A percentile compares a stretch with the other conserved stretches of the same genome.
These are phyloP conservation scores for Neonectria neomacrospora DNA, from an alignment of 2,329 filamentous ascomycete species.

Conservation along the genomic window DNA sequence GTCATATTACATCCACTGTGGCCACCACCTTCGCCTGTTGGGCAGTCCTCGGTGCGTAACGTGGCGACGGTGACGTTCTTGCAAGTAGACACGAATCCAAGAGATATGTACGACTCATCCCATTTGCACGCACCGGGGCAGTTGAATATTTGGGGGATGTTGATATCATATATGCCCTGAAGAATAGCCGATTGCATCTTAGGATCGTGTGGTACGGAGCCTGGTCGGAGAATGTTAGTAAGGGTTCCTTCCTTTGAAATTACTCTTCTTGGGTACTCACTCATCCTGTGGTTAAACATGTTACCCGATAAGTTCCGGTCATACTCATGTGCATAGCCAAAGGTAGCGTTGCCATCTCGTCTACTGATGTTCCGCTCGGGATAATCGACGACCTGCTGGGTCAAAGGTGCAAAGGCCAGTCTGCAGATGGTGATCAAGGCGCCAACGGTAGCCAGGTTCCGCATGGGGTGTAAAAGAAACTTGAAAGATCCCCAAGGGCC, in stretches of 20 bases:
- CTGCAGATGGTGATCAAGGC: conserved; percentile 21
- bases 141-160: conserved; percentile 4
- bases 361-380: not conserved
- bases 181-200: conserved; percentile 24
- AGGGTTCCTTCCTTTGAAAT: not conserved
- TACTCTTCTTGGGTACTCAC: too few species aligned
- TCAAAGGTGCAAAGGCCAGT: conserved; percentile 18
- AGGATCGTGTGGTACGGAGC: conserved; percentile 11
- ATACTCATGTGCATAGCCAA: conserved; percentile 25
- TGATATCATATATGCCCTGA: conserved; percentile 23
- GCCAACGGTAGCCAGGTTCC: conserved; percentile 28
- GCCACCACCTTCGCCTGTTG: too few species aligned
- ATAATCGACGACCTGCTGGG: conserved; percentile 19
- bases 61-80: conserved; percentile 18
- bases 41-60: conserved; percentile 7
- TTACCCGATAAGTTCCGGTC: not conserved
- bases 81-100: conserved; percentile 22
- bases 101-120: conserved; percentile 14
- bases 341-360: not conserved
- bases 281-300: too few species aligned
- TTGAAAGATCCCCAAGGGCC: conserved; percentile 18
- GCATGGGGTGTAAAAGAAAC: conserved; percentile 7
- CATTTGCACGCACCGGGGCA: conserved; percentile 24
- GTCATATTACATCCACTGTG: conserved; percentile 19
- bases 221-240: not conserved